Evolutionary conservation across 1,284 basidiomycete species (phyloP).

Genomic region (Somion occarium): DNA sequence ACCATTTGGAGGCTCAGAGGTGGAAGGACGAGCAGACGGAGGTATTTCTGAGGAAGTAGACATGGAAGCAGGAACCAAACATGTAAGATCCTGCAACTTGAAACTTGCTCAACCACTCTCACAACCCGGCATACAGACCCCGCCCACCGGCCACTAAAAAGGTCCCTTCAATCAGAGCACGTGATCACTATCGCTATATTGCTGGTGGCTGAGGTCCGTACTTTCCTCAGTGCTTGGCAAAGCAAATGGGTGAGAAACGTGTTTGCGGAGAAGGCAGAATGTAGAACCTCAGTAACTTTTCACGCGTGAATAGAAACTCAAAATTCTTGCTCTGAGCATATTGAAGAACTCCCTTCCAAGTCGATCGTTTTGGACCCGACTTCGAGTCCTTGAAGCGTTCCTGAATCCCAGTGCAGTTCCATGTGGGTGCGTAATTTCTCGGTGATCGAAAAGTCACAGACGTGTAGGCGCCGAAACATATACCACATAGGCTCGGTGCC

Average conservation of each 20-base stretch:
- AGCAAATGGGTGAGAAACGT: no score
- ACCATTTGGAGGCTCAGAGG: slow-evolving; percentile 31
- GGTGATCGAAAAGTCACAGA: not conserved
- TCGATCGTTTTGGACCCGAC: no score
- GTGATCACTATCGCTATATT: no score
- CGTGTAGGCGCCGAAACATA: not conserved
- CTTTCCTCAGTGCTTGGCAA: no score
- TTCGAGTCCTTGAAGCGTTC: no score
- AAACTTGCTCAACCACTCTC: not conserved
- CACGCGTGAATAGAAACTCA: no score
- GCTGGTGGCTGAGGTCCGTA: not conserved
- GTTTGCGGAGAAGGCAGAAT: no score
- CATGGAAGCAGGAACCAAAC: slow-evolving; percentile 5
- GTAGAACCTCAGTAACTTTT: no score
- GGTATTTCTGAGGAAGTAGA: slow-evolving; percentile 15
- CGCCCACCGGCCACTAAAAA: not conserved
- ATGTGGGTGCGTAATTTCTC: not conserved
- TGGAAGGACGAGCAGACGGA: slow-evolving; percentile 14
- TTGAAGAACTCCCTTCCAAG: no score
- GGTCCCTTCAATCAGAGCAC: no score
- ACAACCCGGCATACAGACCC: not conserved
- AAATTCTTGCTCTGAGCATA: no score
- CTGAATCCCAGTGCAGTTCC: no score
- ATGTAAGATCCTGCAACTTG: not conserved
- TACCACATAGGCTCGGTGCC: not conserved